Evolutionary conservation across 352 stramenopile species (phyloP).

Genomic region (Globisporangium okanoganense): DNA sequence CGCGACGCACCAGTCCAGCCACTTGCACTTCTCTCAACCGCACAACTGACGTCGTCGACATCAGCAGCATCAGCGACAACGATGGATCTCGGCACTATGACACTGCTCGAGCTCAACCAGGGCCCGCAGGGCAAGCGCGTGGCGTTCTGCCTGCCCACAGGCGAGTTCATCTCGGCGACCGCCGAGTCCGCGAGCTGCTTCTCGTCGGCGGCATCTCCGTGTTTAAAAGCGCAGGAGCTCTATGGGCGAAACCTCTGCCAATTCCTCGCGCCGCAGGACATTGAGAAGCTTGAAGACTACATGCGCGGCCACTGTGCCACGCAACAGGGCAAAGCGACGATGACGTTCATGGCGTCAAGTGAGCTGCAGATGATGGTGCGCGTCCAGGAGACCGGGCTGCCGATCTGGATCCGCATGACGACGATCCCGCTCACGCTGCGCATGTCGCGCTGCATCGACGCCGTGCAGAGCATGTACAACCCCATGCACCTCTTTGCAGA

Average conservation of each 20-base stretch:
- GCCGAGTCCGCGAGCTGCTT: constrained; percentile 43
- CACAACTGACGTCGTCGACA: constrained; percentile 2
- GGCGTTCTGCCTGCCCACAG: constrained; percentile 63
- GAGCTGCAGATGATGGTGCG: constrained; percentile 45
- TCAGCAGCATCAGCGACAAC: constrained; percentile 4
- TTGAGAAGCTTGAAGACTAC: constrained; percentile 65
- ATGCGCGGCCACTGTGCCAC: constrained; percentile 25
- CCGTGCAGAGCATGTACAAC: constrained; percentile 38
- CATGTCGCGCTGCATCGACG: constrained; percentile 79
- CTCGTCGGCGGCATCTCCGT: background rate
- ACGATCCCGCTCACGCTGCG: constrained; percentile 66
- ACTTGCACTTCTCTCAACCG: background rate
- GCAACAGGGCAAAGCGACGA: constrained; percentile 14
- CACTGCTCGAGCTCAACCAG: constrained; percentile 61
- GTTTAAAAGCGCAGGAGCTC: constrained; percentile 29
- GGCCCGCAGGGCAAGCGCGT: constrained; percentile 41
- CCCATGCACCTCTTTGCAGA: constrained; percentile 56
- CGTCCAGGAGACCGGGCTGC: constrained; percentile 21
- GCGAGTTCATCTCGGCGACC: constrained; percentile 74
- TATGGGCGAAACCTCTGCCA: constrained; percentile 62
- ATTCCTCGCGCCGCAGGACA: constrained; percentile 48
- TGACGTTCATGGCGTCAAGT: constrained; percentile 17
- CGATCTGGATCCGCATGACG: constrained; percentile 53
- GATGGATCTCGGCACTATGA: constrained; percentile 53
- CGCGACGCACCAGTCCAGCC: background rate